Percentiles rank a stretch among this genome's conserved stretches.
Conservation (phyloP, 139 green algal genomes). For the Pleodorina starrii region DNA sequence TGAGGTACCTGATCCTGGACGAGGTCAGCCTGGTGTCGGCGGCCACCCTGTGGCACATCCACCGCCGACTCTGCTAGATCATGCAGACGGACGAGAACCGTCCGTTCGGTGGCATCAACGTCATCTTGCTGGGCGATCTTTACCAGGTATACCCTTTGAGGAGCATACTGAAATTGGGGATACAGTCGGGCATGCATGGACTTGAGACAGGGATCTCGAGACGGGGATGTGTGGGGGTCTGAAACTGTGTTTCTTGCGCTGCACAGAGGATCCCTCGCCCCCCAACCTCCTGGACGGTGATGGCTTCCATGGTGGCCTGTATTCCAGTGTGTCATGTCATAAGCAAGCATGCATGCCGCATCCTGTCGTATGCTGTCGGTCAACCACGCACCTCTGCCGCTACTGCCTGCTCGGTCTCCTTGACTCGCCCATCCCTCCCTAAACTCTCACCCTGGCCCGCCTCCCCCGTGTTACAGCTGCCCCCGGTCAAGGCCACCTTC, state of each 20-base stretch:
- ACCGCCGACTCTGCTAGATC: neutral
- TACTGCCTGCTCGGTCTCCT: neutral
- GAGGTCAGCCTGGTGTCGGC: slow-evolving; percentile 18
- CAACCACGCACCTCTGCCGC: neutral
- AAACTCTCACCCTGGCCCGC: neutral
- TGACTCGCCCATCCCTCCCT: neutral
- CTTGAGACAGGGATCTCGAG: neutral
- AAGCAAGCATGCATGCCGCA: neutral
- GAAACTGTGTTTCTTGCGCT: neutral
- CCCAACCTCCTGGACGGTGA: too few species aligned
- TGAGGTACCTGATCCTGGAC: neutral
- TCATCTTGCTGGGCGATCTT: neutral
- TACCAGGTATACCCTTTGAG: slow-evolving; percentile 8
- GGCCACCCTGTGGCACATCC: neutral
- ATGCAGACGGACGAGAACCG: neutral
- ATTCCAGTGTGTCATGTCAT: neutral
- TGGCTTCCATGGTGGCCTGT: neutral
- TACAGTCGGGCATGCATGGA: neutral
- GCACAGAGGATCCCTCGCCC: too few species aligned
- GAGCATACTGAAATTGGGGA: neutral
- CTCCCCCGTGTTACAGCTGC: neutral
- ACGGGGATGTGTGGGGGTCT: neutral
- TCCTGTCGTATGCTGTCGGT: neutral
- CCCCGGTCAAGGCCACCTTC: neutral
- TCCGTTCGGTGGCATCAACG: slow-evolving; percentile 7